Evolutionary conservation across 306 rosid species (phyloP).

Genomic region (Medicago lupulina): DNA sequence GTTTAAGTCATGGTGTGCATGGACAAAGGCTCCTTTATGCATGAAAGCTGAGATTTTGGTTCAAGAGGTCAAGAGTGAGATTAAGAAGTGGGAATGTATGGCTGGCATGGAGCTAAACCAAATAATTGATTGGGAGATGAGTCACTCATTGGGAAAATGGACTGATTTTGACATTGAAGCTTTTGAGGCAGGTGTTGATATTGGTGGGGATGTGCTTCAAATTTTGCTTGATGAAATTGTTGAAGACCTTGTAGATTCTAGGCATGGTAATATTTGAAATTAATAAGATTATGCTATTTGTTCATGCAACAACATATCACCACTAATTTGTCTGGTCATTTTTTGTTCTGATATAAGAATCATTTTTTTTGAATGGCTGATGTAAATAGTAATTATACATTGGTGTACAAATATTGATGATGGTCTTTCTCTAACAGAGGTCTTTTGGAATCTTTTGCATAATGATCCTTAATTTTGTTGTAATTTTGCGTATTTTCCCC

Average conservation of each 20-base stretch:
- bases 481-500: neutral
- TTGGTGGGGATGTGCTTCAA: slow-evolving; percentile 57
- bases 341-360: slow-evolving; percentile 25
- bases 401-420: slow-evolving; percentile 51
- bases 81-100: slow-evolving; percentile 58
- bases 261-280: slow-evolving; percentile 26
- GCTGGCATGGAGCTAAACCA: slow-evolving; percentile 60
- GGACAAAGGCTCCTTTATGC: slow-evolving; percentile 48
- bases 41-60: slow-evolving; percentile 44
- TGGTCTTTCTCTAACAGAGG: slow-evolving; percentile 24
- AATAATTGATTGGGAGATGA: slow-evolving; percentile 82
- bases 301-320: slow-evolving; percentile 16
- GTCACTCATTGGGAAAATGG: slow-evolving; percentile 75
- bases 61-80: slow-evolving; percentile 57
- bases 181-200: slow-evolving; percentile 67
- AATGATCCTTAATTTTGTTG: neutral
- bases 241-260: slow-evolving; percentile 50
- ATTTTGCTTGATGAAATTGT: slow-evolving; percentile 66
- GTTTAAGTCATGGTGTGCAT: slow-evolving; percentile 39
- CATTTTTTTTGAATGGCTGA: neutral
- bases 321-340: slow-evolving; percentile 5
- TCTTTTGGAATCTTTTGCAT: neutral
- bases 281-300: slow-evolving; percentile 16
- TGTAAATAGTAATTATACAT: neutral
- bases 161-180: slow-evolving; percentile 62